Base-by-base conservation (phyloP, 73 alveolate species). In the Effrenium voratum region DNA sequence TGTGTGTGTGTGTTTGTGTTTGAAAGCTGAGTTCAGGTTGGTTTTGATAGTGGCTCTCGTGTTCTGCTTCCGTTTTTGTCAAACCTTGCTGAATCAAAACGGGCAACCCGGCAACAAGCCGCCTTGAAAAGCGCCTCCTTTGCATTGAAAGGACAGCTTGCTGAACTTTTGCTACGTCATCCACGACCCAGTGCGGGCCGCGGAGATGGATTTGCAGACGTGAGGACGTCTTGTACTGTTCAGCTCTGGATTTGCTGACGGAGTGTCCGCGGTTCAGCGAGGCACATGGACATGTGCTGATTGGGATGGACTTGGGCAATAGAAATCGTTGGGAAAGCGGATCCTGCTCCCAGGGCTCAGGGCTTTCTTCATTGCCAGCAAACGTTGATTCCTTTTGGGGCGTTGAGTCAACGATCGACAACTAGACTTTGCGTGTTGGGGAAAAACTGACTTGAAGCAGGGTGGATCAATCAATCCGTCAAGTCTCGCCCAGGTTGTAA, bases 121-220 rank as follows among this genome's bases (percentile, higher is more conserved):
- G n/a, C n/a, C n/a, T n/a, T n/a, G n/a, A n/a, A n/a, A n/a, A n/a
- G n/a, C n/a, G n/a, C n/a, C n/a, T n/a, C n/a, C n/a, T n/a, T n/a
- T n/a, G n/a, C n/a, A n/a, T n/a, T n/a, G n/a, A n/a, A 50, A 88
- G 96, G 96, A 88, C 38, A 88, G 96, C 82, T 49, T 88, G 72
- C 85, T 88, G 96, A 88, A 88, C 55, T 88, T 88, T 73, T 88
- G 96, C 76, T 88, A 88, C 59, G 72, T 88, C 15, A 88, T 88
- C 86, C 96, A 88, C 79, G 96, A 88, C 46, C 96, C 96, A 10
- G 96, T 6, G 43, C 15, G 75, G n/a, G 26, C 26, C 66, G 45
- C 70, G n/a, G n/a, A 79, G 76, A 8, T 63, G 40, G 15, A 5
- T 63, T 32, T 63, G 15, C 41, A 4, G 36, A 63, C 22, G 8